These are phyloP conservation scores for Phytopythium kandeliae DNA, from an alignment of 352 stramenopile genomes.

Conservation along the genomic window DNA sequence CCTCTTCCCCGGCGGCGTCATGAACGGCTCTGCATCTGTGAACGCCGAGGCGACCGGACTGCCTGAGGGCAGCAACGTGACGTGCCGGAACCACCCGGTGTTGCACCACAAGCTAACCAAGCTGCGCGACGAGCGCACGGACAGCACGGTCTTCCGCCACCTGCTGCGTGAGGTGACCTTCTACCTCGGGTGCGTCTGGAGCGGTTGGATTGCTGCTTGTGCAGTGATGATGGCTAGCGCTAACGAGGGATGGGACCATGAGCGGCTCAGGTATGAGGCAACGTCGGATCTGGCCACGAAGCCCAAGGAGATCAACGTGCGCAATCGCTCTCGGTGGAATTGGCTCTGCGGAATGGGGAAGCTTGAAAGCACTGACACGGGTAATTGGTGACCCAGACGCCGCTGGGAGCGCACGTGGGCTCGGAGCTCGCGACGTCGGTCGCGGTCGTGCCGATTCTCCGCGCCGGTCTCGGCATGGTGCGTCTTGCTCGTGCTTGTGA, in stretches of 20 bases:
- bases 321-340: no score
- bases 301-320: constrained; percentile 70
- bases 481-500: background rate
- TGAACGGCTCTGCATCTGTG: constrained; percentile 63
- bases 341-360: no score
- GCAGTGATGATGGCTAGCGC: background rate
- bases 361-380: background rate
- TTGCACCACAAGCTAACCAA: constrained; percentile 96
- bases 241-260: no score
- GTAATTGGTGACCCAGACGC: constrained; percentile 31
- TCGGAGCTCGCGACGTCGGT: constrained; percentile 89
- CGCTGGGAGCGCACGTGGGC: constrained; percentile 69
- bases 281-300: constrained; percentile 62
- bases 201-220: background rate
- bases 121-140: constrained; percentile 92
- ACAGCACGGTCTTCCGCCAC: constrained; percentile 91
- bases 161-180: constrained; percentile 97
- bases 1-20: constrained; percentile 8
- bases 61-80: constrained; percentile 63
- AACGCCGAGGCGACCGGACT: constrained; percentile 64
- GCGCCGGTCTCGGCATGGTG: constrained; percentile 88
- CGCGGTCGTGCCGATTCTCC: constrained; percentile 96
- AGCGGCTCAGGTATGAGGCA: constrained; percentile 82
- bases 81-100: constrained; percentile 88
- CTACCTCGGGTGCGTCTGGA: constrained; percentile 91